Percentiles rank a stretch among this genome's conserved stretches.
Conservation (phyloP, 139 green algal genomes). For the Volvox africanus region DNA sequence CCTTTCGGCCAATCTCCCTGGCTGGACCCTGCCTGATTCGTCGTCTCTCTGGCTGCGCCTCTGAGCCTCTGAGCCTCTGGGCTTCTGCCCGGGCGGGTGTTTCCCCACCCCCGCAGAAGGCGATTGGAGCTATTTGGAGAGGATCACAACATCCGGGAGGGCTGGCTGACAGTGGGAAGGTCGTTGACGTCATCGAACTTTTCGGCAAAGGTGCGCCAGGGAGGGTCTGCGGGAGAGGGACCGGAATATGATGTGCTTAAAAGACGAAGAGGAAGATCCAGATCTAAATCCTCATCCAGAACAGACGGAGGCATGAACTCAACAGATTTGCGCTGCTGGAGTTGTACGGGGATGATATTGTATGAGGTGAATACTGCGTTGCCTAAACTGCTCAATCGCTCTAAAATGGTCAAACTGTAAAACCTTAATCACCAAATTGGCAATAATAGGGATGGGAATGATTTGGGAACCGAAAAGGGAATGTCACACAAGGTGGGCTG, state of each 20-base stretch:
- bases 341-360: too few species aligned
- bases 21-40: neutral
- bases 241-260: neutral
- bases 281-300: too few species aligned
- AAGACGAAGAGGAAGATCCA: neutral
- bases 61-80: too few species aligned
- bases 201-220: constrained; percentile 59
- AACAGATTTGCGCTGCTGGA: too few species aligned
- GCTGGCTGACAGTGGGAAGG: constrained; percentile 87
- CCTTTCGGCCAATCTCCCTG: neutral
- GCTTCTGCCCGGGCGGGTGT: neutral
- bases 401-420: too few species aligned
- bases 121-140: constrained; percentile 90
- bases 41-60: neutral
- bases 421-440: too few species aligned
- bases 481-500: too few species aligned
- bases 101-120: constrained; percentile 25
- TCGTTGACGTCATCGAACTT: constrained; percentile 83
- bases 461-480: too few species aligned
- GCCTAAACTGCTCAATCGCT: too few species aligned
- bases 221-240: neutral
- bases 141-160: constrained; percentile 88
- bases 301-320: too few species aligned
- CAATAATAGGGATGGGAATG: too few species aligned
- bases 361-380: too few species aligned